Base-by-base conservation (phyloP, 257 asterid genomes). In the Scutellaria barbata region DNA sequence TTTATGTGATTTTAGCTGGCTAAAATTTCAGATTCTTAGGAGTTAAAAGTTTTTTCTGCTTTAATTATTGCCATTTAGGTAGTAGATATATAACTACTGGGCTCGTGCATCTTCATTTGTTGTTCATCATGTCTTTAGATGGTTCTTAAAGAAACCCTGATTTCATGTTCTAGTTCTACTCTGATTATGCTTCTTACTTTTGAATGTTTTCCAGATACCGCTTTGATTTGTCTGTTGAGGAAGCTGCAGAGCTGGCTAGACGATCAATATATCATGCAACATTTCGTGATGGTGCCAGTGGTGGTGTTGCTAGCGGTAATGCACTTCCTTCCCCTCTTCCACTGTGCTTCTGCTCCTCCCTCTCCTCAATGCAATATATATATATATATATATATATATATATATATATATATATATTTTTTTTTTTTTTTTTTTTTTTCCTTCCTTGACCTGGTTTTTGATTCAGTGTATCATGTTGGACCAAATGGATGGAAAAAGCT, bases 201-300 rank as follows among this genome's bases (percentile, higher is more conserved):
- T 40, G 16, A 62, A 62, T 39, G 13, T 40, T 65, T 45, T 46
- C 46, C 35, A 66, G 60, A 35, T 66, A 48, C 14, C 48, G 33
- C 17, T 33, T 30, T 66, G 71, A 48, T 66, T 6, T 64, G 10
- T 46, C 96, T 17, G 94, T 88, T 69, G 94, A 86, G 82, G 96
- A 90, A 71, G 97, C 97, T 76, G 89, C 96, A 0, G 97, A 90
- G 82, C 75, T 88, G 70, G 97, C 94, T 58, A 89, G 90, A 78
- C 88, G 96, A 59, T 80, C 94, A 67, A 90, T 90, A 78, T 90
- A 90, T 83, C 97, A 89, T 69, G 97, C 96, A 16, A 90, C 96
- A 35, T 90, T 90, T 80, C 93, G 97, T 76, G 97, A 88, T 77
- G 97, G 95, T 62, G 97, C 94, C 61, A 86, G 96, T 61, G 96